phyloP scores from a whole-genome alignment of 768 basidiomycete species.

The Pseudohyphozyma bogoriensis region DNA sequence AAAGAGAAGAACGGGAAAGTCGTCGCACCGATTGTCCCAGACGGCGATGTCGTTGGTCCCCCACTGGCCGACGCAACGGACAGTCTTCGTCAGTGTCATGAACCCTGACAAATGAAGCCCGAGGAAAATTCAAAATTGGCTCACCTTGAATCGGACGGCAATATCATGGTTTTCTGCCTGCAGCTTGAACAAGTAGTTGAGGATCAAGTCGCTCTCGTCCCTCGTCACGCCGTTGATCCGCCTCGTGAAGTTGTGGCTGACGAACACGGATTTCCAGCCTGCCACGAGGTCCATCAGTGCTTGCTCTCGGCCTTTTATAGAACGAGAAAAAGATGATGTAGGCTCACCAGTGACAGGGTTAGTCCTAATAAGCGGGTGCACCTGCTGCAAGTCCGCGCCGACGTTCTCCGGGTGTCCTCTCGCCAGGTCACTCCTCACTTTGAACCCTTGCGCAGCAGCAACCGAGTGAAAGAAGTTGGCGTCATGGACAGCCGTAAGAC shows the following conservation, averaged over 20 bases:
- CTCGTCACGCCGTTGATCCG: conserved; percentile 17
- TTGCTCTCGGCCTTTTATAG: neutral
- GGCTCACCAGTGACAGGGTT: conserved; percentile 27
- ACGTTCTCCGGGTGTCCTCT: conserved; percentile 48
- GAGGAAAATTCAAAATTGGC: too few species aligned
- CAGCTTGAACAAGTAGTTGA: conserved; percentile 37
- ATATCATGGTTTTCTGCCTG: conserved; percentile 18
- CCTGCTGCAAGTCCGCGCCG: conserved; percentile 45
- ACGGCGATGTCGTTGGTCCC: conserved; percentile 32
- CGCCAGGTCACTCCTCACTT: neutral
- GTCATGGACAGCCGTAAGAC: conserved; percentile 50
- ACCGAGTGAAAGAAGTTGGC: conserved; percentile 33
- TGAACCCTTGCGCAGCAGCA: conserved; percentile 29
- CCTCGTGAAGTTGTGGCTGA: conserved; percentile 23
- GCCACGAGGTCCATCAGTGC: neutral
- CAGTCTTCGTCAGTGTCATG: too few species aligned
- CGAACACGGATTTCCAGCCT: too few species aligned
- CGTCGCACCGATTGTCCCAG: conserved; percentile 38
- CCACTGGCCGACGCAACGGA: too few species aligned
- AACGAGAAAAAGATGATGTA: conserved; percentile 1
- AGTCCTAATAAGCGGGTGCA: conserved; percentile 40
- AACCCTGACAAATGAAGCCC: too few species aligned
- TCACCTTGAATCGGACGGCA: conserved; percentile 38
- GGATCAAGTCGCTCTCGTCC: conserved; percentile 36
- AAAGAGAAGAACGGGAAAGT: neutral